Percentiles rank a stretch among this genome's conserved stretches.
These are phyloP conservation scores for Panus rudis DNA, from an alignment of 768 basidiomycete species.

Conservation along the genomic window DNA sequence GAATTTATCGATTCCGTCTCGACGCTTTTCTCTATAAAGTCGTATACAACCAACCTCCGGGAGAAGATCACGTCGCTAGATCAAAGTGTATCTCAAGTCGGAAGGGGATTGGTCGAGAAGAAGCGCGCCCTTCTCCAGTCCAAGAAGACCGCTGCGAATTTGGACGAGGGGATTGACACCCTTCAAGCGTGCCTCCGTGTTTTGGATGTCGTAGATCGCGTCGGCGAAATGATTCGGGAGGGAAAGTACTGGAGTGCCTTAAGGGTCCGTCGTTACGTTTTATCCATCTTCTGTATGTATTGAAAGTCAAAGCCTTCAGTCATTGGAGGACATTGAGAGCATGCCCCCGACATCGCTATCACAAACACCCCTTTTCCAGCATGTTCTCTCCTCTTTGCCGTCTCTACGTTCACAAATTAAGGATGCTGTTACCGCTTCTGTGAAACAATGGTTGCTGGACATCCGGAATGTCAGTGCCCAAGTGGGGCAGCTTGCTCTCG, in stretches of 20 bases:
- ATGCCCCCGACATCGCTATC: slow-evolving; percentile 86
- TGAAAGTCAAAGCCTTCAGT: slow-evolving; percentile 43
- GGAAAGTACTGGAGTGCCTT: slow-evolving; percentile 97
- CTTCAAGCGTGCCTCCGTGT: slow-evolving; percentile 89
- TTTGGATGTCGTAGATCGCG: slow-evolving; percentile 86
- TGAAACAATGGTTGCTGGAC: slow-evolving; percentile 96
- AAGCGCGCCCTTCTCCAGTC: slow-evolving; percentile 85
- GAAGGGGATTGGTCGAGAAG: slow-evolving; percentile 85
- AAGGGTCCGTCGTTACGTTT: slow-evolving; percentile 55
- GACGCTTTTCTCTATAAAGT: slow-evolving; percentile 92
- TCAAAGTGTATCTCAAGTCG: slow-evolving; percentile 80
- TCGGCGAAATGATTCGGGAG: slow-evolving; percentile 87
- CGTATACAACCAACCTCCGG: slow-evolving; percentile 90
- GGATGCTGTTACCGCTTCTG: slow-evolving; percentile 87
- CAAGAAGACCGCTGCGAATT: slow-evolving; percentile 86
- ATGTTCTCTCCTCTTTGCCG: slow-evolving; percentile 86
- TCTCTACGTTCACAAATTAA: slow-evolving; percentile 86
- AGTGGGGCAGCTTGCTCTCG: slow-evolving; percentile 82
- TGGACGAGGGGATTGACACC: slow-evolving; percentile 96
- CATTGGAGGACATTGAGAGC: slow-evolving; percentile 89
- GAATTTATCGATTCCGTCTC: slow-evolving; percentile 97
- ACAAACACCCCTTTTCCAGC: slow-evolving; percentile 88
- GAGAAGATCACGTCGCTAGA: slow-evolving; percentile 89
- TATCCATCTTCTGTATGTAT: slow-evolving; percentile 10
- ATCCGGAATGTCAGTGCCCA: slow-evolving; percentile 83